Percentiles rank a stretch among this genome's conserved stretches.
Conservation (phyloP, 805 yeast species). For the Yarrowia keelungensis region DNA sequence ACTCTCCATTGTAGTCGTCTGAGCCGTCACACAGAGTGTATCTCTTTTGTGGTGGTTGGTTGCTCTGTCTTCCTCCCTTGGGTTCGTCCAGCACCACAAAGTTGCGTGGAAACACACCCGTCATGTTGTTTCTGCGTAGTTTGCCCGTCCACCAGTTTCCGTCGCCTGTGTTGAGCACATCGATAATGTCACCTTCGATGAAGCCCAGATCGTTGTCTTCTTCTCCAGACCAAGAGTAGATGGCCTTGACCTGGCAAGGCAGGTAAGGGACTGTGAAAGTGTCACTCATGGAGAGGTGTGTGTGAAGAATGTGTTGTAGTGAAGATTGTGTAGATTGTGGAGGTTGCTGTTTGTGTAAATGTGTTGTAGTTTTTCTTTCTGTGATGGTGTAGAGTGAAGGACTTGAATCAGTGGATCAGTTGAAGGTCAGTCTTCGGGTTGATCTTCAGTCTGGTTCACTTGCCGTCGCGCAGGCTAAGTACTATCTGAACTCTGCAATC, state of each 20-base stretch:
- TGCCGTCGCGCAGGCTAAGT: too few species aligned
- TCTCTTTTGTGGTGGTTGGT: constrained; percentile 18
- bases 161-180: constrained; percentile 78
- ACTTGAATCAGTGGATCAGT: too few species aligned
- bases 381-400: too few species aligned
- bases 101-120: constrained; percentile 87
- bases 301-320: background rate
- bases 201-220: constrained; percentile 87
- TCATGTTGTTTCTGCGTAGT: constrained; percentile 76
- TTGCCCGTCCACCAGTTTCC: constrained; percentile 94
- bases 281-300: constrained; percentile 13
- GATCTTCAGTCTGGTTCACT: too few species aligned
- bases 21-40: constrained; percentile 24
- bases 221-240: constrained; percentile 94
- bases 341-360: too few species aligned
- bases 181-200: constrained; percentile 90
- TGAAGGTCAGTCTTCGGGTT: too few species aligned
- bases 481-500: background rate
- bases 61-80: constrained; percentile 5
- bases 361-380: too few species aligned
- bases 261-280: constrained; percentile 44
- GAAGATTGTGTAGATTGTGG: too few species aligned
- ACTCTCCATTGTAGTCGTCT: constrained; percentile 10
- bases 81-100: constrained; percentile 59
- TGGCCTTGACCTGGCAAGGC: constrained; percentile 81